Base-by-base conservation (phyloP, 805 yeast genomes). In the Lachancea meyersii region DNA sequence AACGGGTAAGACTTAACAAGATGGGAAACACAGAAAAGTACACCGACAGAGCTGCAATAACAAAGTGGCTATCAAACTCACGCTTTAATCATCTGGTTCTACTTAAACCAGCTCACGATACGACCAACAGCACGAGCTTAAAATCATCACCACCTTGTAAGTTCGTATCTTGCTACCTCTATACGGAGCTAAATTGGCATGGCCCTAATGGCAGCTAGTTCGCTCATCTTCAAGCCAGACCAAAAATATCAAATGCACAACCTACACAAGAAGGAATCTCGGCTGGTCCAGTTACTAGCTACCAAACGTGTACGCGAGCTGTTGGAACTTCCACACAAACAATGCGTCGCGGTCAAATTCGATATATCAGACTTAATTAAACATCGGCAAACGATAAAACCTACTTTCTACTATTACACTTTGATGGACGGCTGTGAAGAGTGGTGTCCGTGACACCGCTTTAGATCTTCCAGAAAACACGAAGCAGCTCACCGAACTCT, bases 381-480 rank as follows among this genome's bases (percentile, higher is more conserved):
- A 40, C 48, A 38, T 17, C 46, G 38, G 18, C 38, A 31, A 30
- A 30, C 34, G 21, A 35, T 43, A 20, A 14, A 33, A 13, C 49
- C 50, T 16, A 13, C 27, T 4, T 33, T 55, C 10, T 44, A 43
- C 27, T 40, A 43, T 13, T 59, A 59, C 38, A 49, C 55, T 26
- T 31, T 47, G 38, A 43, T 24, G 26, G 50, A 40, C 30, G 59
- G 60, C n/a, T 58, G 51, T 39, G 47, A 48, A 19, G 55, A 54
- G 47, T 60, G 65, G 65, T 48, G 41, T 50, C 61, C 63, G 63
- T 60, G 62, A 58, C 65, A 54, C 44, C 48, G 48, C 47, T 28
- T 34, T 32, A n/a, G 31, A 33, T 19, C 35, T 22, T 11, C 26
- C 31, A 13, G 41, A 20, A 10, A 31, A 31, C 4, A 26, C 24